These are phyloP conservation scores for Larix kaempferi DNA, from an alignment of 75 land plant species.

Conservation along the genomic window DNA sequence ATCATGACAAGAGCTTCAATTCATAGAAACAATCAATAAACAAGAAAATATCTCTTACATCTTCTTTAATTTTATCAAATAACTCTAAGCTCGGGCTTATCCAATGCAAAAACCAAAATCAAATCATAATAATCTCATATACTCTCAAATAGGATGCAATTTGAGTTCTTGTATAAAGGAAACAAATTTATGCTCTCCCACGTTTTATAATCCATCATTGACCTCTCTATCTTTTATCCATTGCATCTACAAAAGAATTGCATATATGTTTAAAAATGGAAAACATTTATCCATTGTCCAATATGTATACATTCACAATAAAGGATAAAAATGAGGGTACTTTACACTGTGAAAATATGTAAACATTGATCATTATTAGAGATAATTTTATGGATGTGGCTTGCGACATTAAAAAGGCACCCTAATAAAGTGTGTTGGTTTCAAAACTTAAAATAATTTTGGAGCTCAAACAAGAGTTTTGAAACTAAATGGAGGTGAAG, in stretches of 20 bases:
- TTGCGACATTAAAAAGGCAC: conserved; percentile 33
- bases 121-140: background rate
- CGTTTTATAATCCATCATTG: background rate
- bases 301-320: too few relatives aligned
- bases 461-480: too few relatives aligned
- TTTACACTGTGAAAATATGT: too few relatives aligned
- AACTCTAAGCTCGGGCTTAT: conserved; percentile 21
- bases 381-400: conserved; percentile 26
- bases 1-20: too few relatives aligned
- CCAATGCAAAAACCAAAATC: background rate
- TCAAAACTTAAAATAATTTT: too few relatives aligned
- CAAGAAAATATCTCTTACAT: conserved; percentile 2
- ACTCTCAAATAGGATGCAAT: background rate
- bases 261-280: background rate
- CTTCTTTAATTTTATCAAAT: conserved; percentile 73
- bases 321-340: background rate
- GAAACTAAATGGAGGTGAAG: too few relatives aligned
- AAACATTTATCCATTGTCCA: background rate
- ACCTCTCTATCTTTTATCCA: too few relatives aligned
- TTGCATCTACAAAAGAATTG: background rate
- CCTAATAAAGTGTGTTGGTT: conserved; percentile 23
- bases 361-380: conserved; percentile 3
- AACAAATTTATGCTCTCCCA: background rate
- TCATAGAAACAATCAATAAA: too few relatives aligned
- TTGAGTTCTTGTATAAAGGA: background rate